Conservation (phyloP, 805 yeast genomes). For the Metschnikowia reukaufii region DNA sequence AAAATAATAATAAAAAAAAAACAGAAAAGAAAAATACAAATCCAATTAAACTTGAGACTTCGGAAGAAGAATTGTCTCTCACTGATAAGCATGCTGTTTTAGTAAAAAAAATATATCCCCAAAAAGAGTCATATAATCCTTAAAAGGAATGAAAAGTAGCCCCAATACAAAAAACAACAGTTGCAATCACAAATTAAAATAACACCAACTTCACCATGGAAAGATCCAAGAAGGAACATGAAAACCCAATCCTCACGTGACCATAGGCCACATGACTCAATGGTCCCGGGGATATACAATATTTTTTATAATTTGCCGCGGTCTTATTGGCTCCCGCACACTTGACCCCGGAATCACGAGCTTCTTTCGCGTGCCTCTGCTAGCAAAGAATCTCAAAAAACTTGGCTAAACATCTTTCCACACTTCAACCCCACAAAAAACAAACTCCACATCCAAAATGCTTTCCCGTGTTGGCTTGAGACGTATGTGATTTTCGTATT, state of each 20-base stretch:
- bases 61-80: no score
- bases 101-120: no score
- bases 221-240: no score
- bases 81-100: no score
- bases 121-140: no score
- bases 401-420: not conserved
- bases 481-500: conserved; percentile 17
- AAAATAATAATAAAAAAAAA: no score
- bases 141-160: no score
- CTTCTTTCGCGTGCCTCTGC: not conserved
- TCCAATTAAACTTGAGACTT: no score
- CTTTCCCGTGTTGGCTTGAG: conserved; percentile 24
- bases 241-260: not conserved
- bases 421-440: not conserved
- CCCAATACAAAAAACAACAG: no score
- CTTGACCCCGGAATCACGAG: conserved; percentile 7
- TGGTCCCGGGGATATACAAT: conserved; percentile 2
- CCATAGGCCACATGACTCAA: not conserved
- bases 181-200: not conserved
- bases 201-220: no score
- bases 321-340: conserved; percentile 12
- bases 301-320: conserved; percentile 3
- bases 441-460: conserved; percentile 11
- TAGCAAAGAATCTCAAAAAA: not conserved
- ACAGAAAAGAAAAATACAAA: no score